Evolutionary conservation across 2,329 filamentous ascomycete species (phyloP).

Genomic region (Pseudofabraea citricarpa): DNA sequence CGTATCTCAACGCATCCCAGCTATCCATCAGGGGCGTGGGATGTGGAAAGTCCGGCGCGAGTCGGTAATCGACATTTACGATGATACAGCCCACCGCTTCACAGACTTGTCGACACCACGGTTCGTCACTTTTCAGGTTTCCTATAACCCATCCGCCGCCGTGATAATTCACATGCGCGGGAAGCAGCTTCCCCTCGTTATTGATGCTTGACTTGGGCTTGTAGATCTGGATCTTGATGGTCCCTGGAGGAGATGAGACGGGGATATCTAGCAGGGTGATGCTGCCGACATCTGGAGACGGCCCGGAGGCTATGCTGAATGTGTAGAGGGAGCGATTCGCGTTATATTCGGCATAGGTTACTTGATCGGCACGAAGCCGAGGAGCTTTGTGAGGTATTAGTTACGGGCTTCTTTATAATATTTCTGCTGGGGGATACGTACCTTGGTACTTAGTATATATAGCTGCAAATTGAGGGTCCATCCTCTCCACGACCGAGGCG

Average conservation of each 20-base stretch:
- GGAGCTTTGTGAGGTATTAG: slow-evolving; percentile 8
- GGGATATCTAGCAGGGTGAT: slow-evolving; percentile 9
- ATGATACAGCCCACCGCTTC: slow-evolving; percentile 21
- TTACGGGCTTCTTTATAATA: neutral
- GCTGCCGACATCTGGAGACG: slow-evolving; percentile 11
- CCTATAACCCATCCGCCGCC: slow-evolving; percentile 20
- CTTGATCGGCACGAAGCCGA: slow-evolving; percentile 15
- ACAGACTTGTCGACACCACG: slow-evolving; percentile 16
- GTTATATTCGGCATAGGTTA: slow-evolving; percentile 19
- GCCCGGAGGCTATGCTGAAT: slow-evolving; percentile 12
- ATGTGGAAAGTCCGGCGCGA: slow-evolving; percentile 41
- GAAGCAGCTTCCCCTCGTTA: slow-evolving; percentile 9
- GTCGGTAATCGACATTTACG: slow-evolving; percentile 35
- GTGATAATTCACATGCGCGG: slow-evolving; percentile 17
- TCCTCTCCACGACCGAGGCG: slow-evolving; percentile 12
- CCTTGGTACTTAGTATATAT: slow-evolving; percentile 20
- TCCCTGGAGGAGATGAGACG: slow-evolving; percentile 12
- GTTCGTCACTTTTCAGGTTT: slow-evolving; percentile 11
- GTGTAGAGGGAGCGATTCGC: slow-evolving; percentile 15
- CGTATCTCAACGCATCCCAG: slow-evolving; percentile 40
- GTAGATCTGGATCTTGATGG: slow-evolving; percentile 15
- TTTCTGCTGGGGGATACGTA: neutral
- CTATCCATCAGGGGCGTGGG: slow-evolving; percentile 37
- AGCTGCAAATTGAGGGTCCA: slow-evolving; percentile 17
- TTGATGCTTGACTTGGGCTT: slow-evolving; percentile 8